These are phyloP conservation scores for Pestalotiopsis sp. DNA, from an alignment of 2,329 filamentous ascomycete species.

Conservation along the genomic window DNA sequence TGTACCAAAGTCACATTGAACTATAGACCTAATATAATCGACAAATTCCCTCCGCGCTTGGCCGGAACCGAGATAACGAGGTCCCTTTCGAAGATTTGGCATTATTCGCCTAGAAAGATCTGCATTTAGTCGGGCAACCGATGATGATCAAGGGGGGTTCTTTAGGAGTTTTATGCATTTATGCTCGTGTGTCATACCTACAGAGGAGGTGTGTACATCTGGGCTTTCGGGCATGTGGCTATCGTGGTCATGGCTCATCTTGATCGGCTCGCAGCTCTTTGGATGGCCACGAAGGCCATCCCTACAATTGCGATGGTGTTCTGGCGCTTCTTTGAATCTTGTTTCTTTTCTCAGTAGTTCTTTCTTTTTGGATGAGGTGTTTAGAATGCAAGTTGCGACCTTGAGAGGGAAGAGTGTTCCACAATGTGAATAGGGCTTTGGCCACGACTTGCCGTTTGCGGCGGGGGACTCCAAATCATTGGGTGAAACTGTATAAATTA, in stretches of 20 bases:
- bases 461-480: background rate
- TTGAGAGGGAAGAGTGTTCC: no score
- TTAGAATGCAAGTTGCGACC: no score
- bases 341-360: background rate
- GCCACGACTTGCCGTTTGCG: background rate
- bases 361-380: no score
- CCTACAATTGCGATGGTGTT: background rate
- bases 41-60: background rate
- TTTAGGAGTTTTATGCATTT: background rate
- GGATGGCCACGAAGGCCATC: background rate
- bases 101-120: constrained; percentile 8
- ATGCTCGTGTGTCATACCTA: background rate
- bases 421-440: no score
- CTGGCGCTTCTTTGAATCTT: background rate
- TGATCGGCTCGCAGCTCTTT: background rate
- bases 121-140: constrained; percentile 14
- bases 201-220: background rate
- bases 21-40: constrained; percentile 7
- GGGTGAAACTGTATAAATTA: background rate
- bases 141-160: constrained; percentile 2
- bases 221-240: background rate
- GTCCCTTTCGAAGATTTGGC: background rate
- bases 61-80: background rate
- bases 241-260: background rate
- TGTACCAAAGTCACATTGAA: constrained; percentile 12